A percentile compares a stretch with the other conserved stretches of the same genome.
phyloP scores from a whole-genome alignment of 176 grass and related monocot species.

The Lolium multiflorum region DNA sequence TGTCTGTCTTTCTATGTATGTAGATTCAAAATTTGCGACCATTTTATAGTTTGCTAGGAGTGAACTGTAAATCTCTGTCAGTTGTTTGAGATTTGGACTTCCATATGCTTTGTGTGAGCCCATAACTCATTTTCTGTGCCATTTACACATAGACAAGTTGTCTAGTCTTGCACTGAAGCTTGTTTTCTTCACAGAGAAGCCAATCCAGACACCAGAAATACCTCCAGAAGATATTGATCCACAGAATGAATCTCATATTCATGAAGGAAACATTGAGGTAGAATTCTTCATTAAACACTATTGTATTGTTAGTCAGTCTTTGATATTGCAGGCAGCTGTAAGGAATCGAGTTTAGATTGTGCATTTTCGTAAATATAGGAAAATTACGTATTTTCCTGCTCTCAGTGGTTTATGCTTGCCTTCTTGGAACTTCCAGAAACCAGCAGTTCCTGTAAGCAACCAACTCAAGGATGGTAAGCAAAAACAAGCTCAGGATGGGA shows the following conservation, averaged over 20 bases:
- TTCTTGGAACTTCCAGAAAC: slow-evolving; percentile 50
- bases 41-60: slow-evolving; percentile 2
- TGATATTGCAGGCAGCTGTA: slow-evolving; percentile 20
- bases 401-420: background rate
- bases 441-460: slow-evolving; percentile 32
- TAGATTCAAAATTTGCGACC: background rate
- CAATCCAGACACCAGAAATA: slow-evolving; percentile 36
- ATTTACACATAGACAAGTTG: background rate
- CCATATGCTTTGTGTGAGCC: background rate
- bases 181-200: slow-evolving; percentile 48
- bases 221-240: slow-evolving; percentile 32
- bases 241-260: slow-evolving; percentile 37
- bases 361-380: slow-evolving; percentile 26
- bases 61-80: background rate
- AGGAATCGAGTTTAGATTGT: slow-evolving; percentile 33
- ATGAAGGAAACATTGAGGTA: slow-evolving; percentile 47
- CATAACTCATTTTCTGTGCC: slow-evolving; percentile 6
- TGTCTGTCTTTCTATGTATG: background rate
- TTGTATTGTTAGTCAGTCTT: slow-evolving; percentile 24
- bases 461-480: slow-evolving; percentile 45
- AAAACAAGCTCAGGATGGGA: slow-evolving; percentile 36
- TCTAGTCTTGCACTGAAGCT: slow-evolving; percentile 16
- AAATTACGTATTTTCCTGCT: slow-evolving; percentile 15
- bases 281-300: slow-evolving; percentile 19
- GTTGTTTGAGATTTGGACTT: slow-evolving; percentile 9